phyloP scores from a whole-genome alignment of 75 land plant species.

The Pinus albicaulis region DNA sequence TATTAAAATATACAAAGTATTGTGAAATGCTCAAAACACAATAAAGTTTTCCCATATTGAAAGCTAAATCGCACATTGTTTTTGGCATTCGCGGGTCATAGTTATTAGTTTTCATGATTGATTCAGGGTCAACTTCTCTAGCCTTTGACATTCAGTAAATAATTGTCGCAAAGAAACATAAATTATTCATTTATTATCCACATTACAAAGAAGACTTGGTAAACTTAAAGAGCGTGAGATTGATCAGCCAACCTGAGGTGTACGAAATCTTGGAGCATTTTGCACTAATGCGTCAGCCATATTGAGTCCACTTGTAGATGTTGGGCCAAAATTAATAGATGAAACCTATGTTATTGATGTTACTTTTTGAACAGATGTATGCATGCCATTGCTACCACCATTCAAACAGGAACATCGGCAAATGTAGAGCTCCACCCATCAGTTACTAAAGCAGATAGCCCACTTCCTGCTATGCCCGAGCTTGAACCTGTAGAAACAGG shows the following conservation, averaged over 20 bases:
- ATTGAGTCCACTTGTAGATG: constrained; percentile 38
- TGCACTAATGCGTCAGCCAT: constrained; percentile 91
- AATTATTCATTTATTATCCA: not conserved
- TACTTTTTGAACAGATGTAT: constrained; percentile 18
- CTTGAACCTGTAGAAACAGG: constrained; percentile 18
- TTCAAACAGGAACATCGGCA: constrained; percentile 64
- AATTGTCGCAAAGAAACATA: constrained; percentile 31
- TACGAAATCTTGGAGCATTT: constrained; percentile 59
- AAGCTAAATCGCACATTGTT: constrained; percentile 28
- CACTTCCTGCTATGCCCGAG: constrained; percentile 31
- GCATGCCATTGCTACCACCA: constrained; percentile 31
- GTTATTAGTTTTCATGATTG: constrained; percentile 79
- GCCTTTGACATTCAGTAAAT: constrained; percentile 53
- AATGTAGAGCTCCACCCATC: constrained; percentile 86
- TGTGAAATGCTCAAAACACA: not conserved
- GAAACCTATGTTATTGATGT: constrained; percentile 12
- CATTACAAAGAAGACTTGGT: not conserved
- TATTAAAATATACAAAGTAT: not conserved
- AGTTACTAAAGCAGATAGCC: constrained; percentile 31
- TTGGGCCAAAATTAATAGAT: constrained; percentile 6
- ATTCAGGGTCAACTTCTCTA: constrained; percentile 71
- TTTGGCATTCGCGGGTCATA: constrained; percentile 75
- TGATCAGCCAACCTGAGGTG: constrained; percentile 59
- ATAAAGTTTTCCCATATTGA: not conserved
- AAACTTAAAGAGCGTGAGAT: not conserved